Conservation (phyloP, 2,329 filamentous ascomycete genomes). For the Bipolaris zeicola region DNA sequence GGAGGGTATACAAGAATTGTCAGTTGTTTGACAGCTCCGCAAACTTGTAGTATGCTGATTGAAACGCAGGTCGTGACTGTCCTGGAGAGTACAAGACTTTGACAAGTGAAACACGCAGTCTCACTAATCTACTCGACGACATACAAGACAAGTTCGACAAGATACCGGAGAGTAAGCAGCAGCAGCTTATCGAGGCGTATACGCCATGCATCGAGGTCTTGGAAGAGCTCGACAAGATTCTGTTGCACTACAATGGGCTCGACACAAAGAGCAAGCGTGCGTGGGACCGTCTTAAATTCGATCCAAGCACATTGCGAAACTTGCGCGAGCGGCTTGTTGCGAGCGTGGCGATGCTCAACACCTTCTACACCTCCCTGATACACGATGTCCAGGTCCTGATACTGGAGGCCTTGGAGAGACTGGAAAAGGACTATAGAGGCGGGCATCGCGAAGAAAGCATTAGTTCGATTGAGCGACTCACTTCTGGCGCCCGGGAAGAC, state of each 20-base stretch:
- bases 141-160: constrained; percentile 36
- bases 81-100: constrained; percentile 39
- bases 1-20: constrained; percentile 36
- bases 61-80: constrained; percentile 33
- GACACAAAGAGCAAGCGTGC: constrained; percentile 37
- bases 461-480: constrained; percentile 31
- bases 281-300: constrained; percentile 41
- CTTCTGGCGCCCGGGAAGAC: constrained; percentile 13
- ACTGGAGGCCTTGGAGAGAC: constrained; percentile 35
- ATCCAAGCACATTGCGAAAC: constrained; percentile 27
- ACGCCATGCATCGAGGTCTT: constrained; percentile 35
- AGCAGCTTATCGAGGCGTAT: constrained; percentile 30
- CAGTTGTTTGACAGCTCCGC: neutral
- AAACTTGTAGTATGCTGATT: neutral
- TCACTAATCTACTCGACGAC: constrained; percentile 37
- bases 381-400: constrained; percentile 39
- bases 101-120: constrained; percentile 31
- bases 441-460: constrained; percentile 40
- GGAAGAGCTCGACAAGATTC: constrained; percentile 31
- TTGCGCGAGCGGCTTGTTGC: constrained; percentile 33
- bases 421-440: constrained; percentile 38
- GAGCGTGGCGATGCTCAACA: constrained; percentile 32
- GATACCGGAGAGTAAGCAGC: constrained; percentile 26
- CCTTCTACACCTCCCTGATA: constrained; percentile 37
- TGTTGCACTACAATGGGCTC: constrained; percentile 37